Evolutionary conservation across 177 flowering plant species (phyloP), one percentile per base, ranked within the genome.

Genomic region (Vitis hybrid): DNA sequence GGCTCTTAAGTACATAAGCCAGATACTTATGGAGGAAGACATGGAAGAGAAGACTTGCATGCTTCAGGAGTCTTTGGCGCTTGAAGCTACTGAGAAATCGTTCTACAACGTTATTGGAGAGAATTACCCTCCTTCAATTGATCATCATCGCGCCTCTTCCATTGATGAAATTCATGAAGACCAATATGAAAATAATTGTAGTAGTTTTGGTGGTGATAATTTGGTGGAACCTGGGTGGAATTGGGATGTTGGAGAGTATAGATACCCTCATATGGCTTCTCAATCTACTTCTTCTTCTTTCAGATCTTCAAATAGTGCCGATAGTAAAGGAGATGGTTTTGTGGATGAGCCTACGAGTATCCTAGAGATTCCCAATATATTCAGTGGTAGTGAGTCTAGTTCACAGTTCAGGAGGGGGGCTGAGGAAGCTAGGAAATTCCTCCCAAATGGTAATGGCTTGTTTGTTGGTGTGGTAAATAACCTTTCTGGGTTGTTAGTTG

Each of bases 11-110:
- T 84, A 81, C 65, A 87, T 87, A 20, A 81, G 55, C 64, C 79
- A 82, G 68, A 83, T 87, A 57, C 87, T 85, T 56, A 79, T 85
- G 90, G 90, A 87, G 70, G 91, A 87, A 62, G 85, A 87, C 53
- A 72, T 81, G 66, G 89, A 82, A 49, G 87, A 82, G 58, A 83
- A 80, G 75, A 56, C 77, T 1, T 81, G 81, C 53, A 79, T 83
- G 83, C 81, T 77, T 66, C 83, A 83, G n/a, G 87, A 81, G 60
- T 82, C 87, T 59, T 74, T 81, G 21, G 84, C 80, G 9, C 82
- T 87, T 74, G 84, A 76, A 70, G 87, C 83, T 21, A 79, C 89
- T 1, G 91, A 87, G 71, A 86, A 76, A 65, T 80, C 89, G 1
- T 82, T 85, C 54, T 84, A 82, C 63, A 85, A 87, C 53, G 84